Base-by-base conservation (phyloP, 768 basidiomycete genomes). In the Kockovaella imperatae region DNA sequence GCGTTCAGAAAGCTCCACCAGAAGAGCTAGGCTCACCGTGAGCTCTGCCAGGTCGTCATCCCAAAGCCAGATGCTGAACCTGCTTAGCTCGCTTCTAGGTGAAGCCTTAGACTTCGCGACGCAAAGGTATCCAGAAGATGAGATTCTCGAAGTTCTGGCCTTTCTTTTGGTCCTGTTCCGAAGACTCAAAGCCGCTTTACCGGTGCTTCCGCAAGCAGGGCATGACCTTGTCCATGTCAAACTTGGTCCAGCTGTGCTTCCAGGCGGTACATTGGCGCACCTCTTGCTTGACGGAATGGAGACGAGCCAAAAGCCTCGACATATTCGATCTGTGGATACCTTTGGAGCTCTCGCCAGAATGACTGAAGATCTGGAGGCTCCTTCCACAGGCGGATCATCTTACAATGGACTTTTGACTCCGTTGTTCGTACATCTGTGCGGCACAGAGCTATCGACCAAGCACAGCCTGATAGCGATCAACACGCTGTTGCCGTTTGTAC, bases 71-170 rank as follows among this genome's bases (percentile, higher is more conserved):
- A 23, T 25, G 29, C n/a, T 28, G 5, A 42, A 21, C 21, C 36
- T 39, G 4, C 45, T 34, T 13, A 54, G 57, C 18, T n/a, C 15
- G 3, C 42, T 51, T 1, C 15, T 59, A 18, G 13, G 7, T 4
- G 35, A 53, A 42, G 43, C 39, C 3, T 24, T 57, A 1, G 52
- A 53, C 17, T 24, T 57, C 8, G 35, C 35, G 31, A 17, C 54
- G 2, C 21, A 17, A 3, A 17, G 41, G 7, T 43, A 47, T 28
- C 50, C 45, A 4, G 29, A 31, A 8, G 13, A 25, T 6, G 15
- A 38, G 11, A 39, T 56, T 26, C 40, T 56, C 8, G 59, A 64
- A 25, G 51, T 49, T 8, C 59, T 64, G 3, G 31, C 52, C 11
- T 34, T 57, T 7, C 45, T 52, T 11, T 23, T 49, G 3, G 35